Conservation (phyloP, 441 rosid genomes). For the Jatropha multifida region DNA sequence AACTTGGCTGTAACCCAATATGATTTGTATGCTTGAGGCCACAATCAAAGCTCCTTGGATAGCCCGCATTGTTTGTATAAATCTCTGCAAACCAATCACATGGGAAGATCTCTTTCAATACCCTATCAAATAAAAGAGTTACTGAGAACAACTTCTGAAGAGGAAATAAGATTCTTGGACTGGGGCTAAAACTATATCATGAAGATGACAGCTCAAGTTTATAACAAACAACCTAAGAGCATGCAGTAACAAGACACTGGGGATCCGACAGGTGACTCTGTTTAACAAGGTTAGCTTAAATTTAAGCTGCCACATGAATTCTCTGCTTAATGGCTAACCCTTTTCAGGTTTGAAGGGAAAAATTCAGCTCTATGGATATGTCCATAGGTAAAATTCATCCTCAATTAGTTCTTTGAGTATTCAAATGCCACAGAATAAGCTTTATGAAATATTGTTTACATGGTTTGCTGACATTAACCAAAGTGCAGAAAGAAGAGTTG, state of each 20-base stretch:
- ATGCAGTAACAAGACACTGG: background rate
- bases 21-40: slow-evolving; percentile 94
- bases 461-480: background rate
- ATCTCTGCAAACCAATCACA: slow-evolving; percentile 65
- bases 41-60: slow-evolving; percentile 97
- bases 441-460: background rate
- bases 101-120: slow-evolving; percentile 47
- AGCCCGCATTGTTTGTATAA: slow-evolving; percentile 91
- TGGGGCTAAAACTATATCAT: slow-evolving; percentile 12
- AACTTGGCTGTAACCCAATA: slow-evolving; percentile 92
- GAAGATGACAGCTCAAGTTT: background rate
- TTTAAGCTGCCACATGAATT: background rate
- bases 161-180: slow-evolving; percentile 17
- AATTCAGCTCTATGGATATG: background rate
- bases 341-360: background rate
- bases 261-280: background rate
- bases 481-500: background rate
- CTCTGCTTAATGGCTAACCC: background rate
- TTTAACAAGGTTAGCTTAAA: background rate
- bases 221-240: slow-evolving; percentile 8
- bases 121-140: slow-evolving; percentile 37
- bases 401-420: slow-evolving; percentile 2
- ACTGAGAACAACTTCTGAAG: slow-evolving; percentile 28
- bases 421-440: background rate
- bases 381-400: no score